These are phyloP conservation scores for Macrolepiota dolichaula DNA, from an alignment of 768 basidiomycete genomes.

Conservation along the genomic window DNA sequence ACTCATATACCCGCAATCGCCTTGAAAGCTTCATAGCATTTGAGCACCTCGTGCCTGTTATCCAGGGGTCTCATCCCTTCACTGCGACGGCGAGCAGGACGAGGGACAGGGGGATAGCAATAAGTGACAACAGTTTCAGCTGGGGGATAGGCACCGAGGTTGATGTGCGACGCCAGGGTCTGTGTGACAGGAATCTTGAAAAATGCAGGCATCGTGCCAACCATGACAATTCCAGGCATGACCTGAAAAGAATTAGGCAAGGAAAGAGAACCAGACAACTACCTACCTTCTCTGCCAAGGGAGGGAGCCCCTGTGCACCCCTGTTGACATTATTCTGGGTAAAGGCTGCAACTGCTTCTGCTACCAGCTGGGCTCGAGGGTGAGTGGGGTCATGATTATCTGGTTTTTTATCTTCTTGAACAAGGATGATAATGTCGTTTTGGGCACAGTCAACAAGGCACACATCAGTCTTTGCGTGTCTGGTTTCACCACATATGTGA, in stretches of 20 bases:
- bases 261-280: background rate
- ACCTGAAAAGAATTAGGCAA: background rate
- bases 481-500: too few species aligned
- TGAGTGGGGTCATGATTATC: slow-evolving; percentile 7
- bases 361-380: slow-evolving; percentile 21
- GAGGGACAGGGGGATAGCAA: slow-evolving; percentile 15
- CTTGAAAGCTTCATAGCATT: slow-evolving; percentile 32
- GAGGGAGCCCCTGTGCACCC: slow-evolving; percentile 4
- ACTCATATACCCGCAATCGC: slow-evolving; percentile 1
- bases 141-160: slow-evolving; percentile 15
- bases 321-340: slow-evolving; percentile 16
- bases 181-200: slow-evolving; percentile 18
- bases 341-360: slow-evolving; percentile 23
- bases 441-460: slow-evolving; percentile 14
- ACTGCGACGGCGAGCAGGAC: slow-evolving; percentile 16
- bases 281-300: slow-evolving; percentile 11
- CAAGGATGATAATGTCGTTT: slow-evolving; percentile 23
- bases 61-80: slow-evolving; percentile 31
- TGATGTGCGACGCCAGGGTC: slow-evolving; percentile 15
- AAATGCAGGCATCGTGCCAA: slow-evolving; percentile 25
- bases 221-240: slow-evolving; percentile 18
- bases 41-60: slow-evolving; percentile 21
- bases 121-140: slow-evolving; percentile 11
- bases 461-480: too few species aligned
- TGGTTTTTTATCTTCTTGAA: slow-evolving; percentile 22